phyloP scores from a whole-genome alignment of 176 grass and related monocot genomes.

The Alloteropsis semialata region DNA sequence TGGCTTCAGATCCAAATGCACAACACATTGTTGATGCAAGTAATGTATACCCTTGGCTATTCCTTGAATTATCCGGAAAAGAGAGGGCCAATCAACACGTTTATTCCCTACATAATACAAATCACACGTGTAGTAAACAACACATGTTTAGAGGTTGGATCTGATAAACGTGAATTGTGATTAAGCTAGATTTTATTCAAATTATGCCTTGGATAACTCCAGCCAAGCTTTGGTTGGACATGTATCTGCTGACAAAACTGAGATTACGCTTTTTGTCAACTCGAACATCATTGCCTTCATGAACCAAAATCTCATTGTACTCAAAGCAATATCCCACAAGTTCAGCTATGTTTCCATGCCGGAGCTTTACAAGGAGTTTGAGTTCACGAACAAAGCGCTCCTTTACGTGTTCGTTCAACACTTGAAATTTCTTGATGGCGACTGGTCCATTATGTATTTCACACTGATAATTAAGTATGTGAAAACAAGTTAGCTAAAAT shows the following conservation, averaged over 20 bases:
- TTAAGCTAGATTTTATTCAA: background rate
- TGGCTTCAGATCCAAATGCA: constrained; percentile 6
- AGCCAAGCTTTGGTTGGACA: background rate
- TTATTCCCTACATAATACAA: background rate
- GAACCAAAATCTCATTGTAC: background rate
- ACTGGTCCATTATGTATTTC: background rate
- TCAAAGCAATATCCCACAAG: background rate
- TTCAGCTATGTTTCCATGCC: background rate
- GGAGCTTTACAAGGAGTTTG: background rate
- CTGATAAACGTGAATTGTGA: background rate
- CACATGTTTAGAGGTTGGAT: background rate
- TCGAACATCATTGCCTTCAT: background rate
- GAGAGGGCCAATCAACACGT: background rate
- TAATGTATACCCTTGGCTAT: background rate
- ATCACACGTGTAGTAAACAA: background rate
- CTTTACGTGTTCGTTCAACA: too few species aligned
- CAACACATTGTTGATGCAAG: background rate
- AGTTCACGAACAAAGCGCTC: background rate
- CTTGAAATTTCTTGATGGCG: background rate
- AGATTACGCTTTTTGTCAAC: background rate
- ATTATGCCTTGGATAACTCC: background rate
- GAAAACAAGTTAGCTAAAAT: too few species aligned
- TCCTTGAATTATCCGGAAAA: background rate
- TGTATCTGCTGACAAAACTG: background rate
- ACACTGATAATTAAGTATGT: background rate